Evolutionary conservation across 2,329 filamentous ascomycete genomes (phyloP).

Genomic region (Arthrobotrys iridis): DNA sequence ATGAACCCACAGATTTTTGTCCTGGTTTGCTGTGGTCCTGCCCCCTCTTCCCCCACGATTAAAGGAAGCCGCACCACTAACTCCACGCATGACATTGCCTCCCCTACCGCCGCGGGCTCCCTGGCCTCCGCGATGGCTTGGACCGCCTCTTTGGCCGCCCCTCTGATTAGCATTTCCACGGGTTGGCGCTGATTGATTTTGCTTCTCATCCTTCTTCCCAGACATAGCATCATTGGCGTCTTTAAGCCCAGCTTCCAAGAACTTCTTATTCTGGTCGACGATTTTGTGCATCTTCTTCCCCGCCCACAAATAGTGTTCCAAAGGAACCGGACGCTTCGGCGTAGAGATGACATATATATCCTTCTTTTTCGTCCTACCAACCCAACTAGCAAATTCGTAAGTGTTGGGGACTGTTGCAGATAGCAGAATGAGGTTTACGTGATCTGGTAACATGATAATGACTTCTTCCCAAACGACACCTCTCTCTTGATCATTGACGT

Average conservation of each 20-base stretch:
- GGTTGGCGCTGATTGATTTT: conserved; percentile 58
- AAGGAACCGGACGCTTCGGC: conserved; percentile 88
- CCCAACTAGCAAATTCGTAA: conserved; percentile 97
- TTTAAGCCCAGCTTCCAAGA: conserved; percentile 84
- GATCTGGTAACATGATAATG: conserved; percentile 98
- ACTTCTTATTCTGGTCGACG: conserved; percentile 89
- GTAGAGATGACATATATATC: conserved; percentile 99
- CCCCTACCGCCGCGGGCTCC: conserved; percentile 64
- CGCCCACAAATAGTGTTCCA: conserved; percentile 97
- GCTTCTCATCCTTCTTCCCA: conserved; percentile 79
- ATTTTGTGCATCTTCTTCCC: conserved; percentile 93
- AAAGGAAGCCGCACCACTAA: conserved; percentile 64
- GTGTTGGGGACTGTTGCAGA: conserved; percentile 98
- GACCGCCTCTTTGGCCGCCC: conserved; percentile 66
- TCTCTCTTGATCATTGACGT: conserved; percentile 90
- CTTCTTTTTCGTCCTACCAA: conserved; percentile 96
- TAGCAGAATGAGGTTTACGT: conserved; percentile 92
- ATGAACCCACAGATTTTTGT: conserved; percentile 96
- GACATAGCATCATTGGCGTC: conserved; percentile 84
- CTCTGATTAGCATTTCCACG: conserved; percentile 60
- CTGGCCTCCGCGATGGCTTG: conserved; percentile 68
- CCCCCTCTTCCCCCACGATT: conserved; percentile 85
- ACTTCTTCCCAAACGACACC: conserved; percentile 99
- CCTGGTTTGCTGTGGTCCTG: conserved; percentile 87
- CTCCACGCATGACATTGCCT: conserved; percentile 66